phyloP scores from a whole-genome alignment of 1,284 basidiomycete species.

The Mycena sp. region DNA sequence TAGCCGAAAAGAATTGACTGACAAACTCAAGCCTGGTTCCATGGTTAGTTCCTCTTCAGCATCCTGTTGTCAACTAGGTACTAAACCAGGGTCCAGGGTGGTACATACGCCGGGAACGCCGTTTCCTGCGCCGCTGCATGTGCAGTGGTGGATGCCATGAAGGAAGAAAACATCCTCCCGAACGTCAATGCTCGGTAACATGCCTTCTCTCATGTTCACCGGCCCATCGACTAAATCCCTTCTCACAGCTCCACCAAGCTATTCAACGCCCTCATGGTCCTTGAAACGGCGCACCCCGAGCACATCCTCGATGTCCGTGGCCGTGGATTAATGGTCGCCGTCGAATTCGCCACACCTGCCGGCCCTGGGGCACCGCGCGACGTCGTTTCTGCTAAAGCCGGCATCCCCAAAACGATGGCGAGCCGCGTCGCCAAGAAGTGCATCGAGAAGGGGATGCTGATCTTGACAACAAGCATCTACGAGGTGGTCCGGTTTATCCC shows the following conservation, averaged over 20 bases:
- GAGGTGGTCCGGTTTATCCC: constrained; percentile 81
- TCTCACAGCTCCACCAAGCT: constrained; percentile 74
- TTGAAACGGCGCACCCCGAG: constrained; percentile 59
- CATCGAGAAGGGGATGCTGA: constrained; percentile 84
- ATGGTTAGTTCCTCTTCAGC: constrained; percentile 61
- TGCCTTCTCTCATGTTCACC: constrained; percentile 21
- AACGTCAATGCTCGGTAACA: constrained; percentile 80
- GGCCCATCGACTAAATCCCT: constrained; percentile 2
- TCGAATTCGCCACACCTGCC: constrained; percentile 79
- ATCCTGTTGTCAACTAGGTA: background rate
- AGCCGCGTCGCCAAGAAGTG: constrained; percentile 83
- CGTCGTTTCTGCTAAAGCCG: constrained; percentile 43
- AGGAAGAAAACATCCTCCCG: constrained; percentile 79
- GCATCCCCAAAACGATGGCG: constrained; percentile 76
- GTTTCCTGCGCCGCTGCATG: constrained; percentile 90
- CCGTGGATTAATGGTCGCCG: constrained; percentile 81
- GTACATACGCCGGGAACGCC: constrained; percentile 91
- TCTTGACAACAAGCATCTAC: constrained; percentile 83
- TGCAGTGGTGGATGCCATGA: constrained; percentile 82
- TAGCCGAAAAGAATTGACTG: constrained; percentile 84
- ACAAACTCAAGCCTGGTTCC: constrained; percentile 81
- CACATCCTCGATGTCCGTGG: constrained; percentile 84
- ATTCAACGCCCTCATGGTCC: constrained; percentile 64
- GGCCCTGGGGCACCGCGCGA: constrained; percentile 52
- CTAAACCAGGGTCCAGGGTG: constrained; percentile 60